Percentiles rank a stretch among this genome's conserved stretches.
phyloP scores from a whole-genome alignment of 352 stramenopile species.

The Pythium sp. region DNA sequence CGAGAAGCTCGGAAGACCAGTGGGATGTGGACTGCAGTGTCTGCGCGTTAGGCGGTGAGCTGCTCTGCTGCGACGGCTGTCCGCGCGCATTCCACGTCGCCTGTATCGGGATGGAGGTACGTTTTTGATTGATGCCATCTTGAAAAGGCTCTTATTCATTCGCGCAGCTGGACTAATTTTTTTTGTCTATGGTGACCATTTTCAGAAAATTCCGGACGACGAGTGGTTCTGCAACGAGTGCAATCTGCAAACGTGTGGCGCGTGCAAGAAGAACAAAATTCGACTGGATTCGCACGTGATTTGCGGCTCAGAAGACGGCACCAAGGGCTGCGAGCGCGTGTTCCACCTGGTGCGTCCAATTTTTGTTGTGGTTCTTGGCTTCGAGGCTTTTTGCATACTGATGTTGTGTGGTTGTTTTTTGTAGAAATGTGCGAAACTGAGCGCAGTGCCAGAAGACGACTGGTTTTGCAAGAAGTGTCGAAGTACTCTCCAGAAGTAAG shows the following conservation, averaged over 20 bases:
- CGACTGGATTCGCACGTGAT: constrained; percentile 89
- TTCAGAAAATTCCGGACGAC: constrained; percentile 48
- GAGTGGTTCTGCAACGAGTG: constrained; percentile 91
- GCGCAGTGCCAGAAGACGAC: constrained; percentile 75
- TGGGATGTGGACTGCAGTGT: constrained; percentile 90
- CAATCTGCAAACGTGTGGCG: constrained; percentile 72
- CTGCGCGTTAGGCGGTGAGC: constrained; percentile 78
- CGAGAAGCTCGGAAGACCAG: constrained; percentile 58
- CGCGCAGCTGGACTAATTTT: neutral
- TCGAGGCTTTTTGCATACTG: too few species aligned
- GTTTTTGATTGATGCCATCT: neutral
- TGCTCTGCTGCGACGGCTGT: constrained; percentile 91
- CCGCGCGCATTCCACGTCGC: constrained; percentile 89
- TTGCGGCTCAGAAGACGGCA: constrained; percentile 85
- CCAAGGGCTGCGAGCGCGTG: constrained; percentile 80
- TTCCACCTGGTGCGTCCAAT: constrained; percentile 74
- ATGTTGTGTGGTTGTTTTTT: constrained; percentile 4
- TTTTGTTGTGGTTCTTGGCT: constrained; percentile 4
- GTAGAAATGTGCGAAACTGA: constrained; percentile 88
- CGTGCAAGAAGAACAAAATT: constrained; percentile 87
- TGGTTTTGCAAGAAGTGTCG: constrained; percentile 87
- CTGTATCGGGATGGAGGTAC: constrained; percentile 72
- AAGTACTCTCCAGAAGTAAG: constrained; percentile 8
- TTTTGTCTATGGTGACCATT: neutral
- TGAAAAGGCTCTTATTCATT: neutral